Evolutionary conservation across 108 stramenopile genomes (phyloP).

Genomic region (Cyclotella baltica): DNA sequence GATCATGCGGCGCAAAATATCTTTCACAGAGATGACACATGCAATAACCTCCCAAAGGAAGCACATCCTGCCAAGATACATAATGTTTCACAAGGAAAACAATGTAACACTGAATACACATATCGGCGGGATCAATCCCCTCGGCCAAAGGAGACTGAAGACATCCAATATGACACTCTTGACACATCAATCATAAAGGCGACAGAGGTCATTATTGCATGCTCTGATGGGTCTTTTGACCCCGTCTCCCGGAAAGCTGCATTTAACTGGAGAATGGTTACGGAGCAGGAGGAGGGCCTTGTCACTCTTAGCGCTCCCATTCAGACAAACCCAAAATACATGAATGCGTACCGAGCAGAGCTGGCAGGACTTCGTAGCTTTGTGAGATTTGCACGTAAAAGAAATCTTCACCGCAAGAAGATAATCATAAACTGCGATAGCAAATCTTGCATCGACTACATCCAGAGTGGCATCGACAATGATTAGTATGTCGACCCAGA

Average conservation of each 20-base stretch:
- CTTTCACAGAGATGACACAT: no score
- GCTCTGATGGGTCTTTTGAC: not conserved
- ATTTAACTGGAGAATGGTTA: conserved; percentile 1
- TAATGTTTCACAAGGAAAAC: no score
- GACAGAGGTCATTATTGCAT: not conserved
- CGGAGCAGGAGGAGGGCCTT: not conserved
- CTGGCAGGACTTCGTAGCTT: not conserved
- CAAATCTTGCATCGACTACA: not conserved
- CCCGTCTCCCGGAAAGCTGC: not conserved
- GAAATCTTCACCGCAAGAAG: not conserved
- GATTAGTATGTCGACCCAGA: no score
- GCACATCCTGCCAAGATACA: no score
- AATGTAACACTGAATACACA: no score
- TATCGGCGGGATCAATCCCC: no score
- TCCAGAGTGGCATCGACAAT: no score
- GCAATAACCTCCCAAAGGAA: no score
- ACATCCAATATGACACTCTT: not conserved
- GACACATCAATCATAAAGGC: not conserved
- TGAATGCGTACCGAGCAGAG: not conserved
- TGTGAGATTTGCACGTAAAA: not conserved
- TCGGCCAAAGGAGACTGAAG: no score
- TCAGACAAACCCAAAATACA: not conserved
- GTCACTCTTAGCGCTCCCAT: not conserved
- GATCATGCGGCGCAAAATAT: no score
- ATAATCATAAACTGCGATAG: not conserved